A percentile compares a stretch with the other conserved stretches of the same genome.
Conservation (phyloP, 139 green algal genomes). For the Coccomyxa sp. region DNA sequence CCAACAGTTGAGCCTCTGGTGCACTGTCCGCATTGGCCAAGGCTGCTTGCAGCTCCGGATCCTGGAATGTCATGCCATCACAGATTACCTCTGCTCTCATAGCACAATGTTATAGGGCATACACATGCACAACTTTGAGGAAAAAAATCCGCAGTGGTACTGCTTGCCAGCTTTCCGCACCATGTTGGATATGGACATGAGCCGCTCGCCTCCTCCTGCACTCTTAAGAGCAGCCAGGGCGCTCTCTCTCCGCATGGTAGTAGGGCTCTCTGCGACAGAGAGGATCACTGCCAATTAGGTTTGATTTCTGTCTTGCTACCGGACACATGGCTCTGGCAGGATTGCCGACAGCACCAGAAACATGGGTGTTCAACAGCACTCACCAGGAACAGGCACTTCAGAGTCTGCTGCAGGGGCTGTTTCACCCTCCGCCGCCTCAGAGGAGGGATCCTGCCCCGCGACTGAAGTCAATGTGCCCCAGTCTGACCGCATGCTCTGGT, state of each 20-base stretch:
- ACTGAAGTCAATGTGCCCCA: constrained; percentile 22
- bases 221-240: neutral
- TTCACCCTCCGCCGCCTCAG: neutral
- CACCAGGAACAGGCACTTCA: neutral
- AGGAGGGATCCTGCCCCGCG: neutral
- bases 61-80: constrained; percentile 7
- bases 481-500: neutral
- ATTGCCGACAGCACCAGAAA: too few species aligned
- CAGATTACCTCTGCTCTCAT: neutral
- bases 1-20: constrained; percentile 44
- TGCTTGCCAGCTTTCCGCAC: neutral
- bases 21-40: constrained; percentile 14
- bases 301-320: too few species aligned
- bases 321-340: too few species aligned
- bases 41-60: constrained; percentile 9
- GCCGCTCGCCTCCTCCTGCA: neutral
- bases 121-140: too few species aligned
- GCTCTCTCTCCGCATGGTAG: neutral
- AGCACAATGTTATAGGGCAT: too few species aligned
- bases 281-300: neutral
- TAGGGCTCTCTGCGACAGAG: neutral
- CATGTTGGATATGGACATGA: neutral
- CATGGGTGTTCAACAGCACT: too few species aligned
- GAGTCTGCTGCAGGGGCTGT: neutral
- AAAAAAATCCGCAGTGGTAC: too few species aligned